Percentiles rank a stretch among this genome's conserved stretches.
Conservation (phyloP, 164 flowering plant species). For the Euptelea pleiosperma region DNA sequence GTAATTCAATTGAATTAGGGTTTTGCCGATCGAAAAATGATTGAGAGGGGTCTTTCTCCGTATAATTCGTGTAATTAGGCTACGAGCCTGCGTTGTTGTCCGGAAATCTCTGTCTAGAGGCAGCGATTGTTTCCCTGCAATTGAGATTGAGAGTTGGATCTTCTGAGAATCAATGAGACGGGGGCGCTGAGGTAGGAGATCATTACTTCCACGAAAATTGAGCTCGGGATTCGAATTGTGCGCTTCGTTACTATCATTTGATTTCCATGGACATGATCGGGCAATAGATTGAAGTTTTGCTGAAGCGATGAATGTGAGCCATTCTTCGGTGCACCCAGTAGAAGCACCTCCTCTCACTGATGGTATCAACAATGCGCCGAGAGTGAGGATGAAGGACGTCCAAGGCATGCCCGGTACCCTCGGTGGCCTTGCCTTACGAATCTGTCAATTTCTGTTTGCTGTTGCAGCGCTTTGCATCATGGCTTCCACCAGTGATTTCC, state of each 20-base stretch:
- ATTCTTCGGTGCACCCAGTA: conserved; percentile 72
- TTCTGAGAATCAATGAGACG: no score
- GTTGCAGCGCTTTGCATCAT: conserved; percentile 55
- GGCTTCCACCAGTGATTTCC: conserved; percentile 72
- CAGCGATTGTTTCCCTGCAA: no score
- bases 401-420: conserved; percentile 86
- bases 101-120: no score
- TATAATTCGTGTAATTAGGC: neutral
- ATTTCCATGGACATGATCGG: no score
- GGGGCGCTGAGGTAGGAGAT: no score
- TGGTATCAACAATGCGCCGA: conserved; percentile 32
- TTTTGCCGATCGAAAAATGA: no score
- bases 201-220: no score
- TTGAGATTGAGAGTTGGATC: conserved; percentile 1
- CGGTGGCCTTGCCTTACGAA: conserved; percentile 58
- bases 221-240: no score
- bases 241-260: no score
- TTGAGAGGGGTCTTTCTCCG: neutral
- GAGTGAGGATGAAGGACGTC: conserved; percentile 76
- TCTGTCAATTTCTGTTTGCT: conserved; percentile 62
- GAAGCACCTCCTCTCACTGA: conserved; percentile 57
- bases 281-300: neutral
- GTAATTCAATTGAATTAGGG: no score
- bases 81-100: neutral
- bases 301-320: conserved; percentile 61